Conservation (phyloP, 2,329 filamentous ascomycete genomes). For the Byssoonygena ceratinophila region DNA sequence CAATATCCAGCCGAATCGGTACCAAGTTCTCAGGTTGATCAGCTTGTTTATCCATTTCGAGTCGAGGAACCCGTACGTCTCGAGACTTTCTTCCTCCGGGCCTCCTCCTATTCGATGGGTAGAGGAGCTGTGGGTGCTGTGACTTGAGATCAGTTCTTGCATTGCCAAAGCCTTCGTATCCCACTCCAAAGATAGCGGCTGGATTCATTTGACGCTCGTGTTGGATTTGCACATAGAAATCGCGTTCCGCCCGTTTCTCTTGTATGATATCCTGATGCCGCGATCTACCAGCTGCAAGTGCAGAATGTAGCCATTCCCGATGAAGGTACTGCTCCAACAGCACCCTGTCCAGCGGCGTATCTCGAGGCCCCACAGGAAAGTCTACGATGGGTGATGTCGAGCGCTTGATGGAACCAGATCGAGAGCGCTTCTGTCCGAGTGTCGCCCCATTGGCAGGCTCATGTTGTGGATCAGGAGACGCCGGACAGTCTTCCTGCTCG, state of each 20-base stretch:
- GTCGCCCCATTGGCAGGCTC: slow-evolving; percentile 39
- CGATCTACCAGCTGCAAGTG: slow-evolving; percentile 43
- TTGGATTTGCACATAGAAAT: slow-evolving; percentile 59
- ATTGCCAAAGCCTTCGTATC: slow-evolving; percentile 85
- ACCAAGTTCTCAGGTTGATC: slow-evolving; percentile 87
- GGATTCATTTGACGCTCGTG: slow-evolving; percentile 48
- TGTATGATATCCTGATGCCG: slow-evolving; percentile 49
- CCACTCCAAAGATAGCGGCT: slow-evolving; percentile 52
- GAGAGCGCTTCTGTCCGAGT: slow-evolving; percentile 48
- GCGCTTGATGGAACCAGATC: slow-evolving; percentile 47
- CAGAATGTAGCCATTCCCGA: slow-evolving; percentile 51
- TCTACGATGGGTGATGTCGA: slow-evolving; percentile 26
- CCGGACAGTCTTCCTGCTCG: slow-evolving; percentile 29
- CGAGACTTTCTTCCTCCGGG: slow-evolving; percentile 67
- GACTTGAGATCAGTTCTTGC: slow-evolving; percentile 62
- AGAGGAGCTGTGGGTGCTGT: slow-evolving; percentile 59
- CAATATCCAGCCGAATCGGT: slow-evolving; percentile 81
- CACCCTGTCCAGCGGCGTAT: slow-evolving; percentile 39
- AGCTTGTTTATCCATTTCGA: slow-evolving; percentile 73
- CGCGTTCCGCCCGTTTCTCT: slow-evolving; percentile 55
- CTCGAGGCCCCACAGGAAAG: slow-evolving; percentile 28
- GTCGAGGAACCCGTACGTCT: slow-evolving; percentile 61
- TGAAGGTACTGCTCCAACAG: slow-evolving; percentile 55
- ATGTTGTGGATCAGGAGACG: slow-evolving; percentile 22
- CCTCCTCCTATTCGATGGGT: slow-evolving; percentile 65